phyloP scores from a whole-genome alignment of 148 eudicot species.

The Diospyros lotus region DNA sequence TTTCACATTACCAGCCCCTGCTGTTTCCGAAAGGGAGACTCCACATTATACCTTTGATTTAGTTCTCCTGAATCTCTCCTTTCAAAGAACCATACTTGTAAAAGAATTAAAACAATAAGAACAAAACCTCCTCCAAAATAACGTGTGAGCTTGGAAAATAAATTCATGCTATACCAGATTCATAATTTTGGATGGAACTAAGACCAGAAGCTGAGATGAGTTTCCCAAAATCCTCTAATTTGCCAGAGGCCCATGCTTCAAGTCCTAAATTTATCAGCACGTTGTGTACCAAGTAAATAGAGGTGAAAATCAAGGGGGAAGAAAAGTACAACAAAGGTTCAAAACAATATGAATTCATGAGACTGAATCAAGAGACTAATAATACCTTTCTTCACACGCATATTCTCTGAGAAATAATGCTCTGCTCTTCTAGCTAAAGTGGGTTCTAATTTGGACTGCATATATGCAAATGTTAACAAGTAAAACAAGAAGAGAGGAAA shows the following conservation, averaged over 20 bases:
- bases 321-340: not conserved
- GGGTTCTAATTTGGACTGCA: constrained; percentile 68
- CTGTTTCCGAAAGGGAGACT: not conserved
- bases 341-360: constrained; percentile 2
- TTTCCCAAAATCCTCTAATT: constrained; percentile 78
- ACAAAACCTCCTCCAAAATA: not conserved
- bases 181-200: constrained; percentile 92
- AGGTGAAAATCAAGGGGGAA: not conserved
- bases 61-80: not conserved
- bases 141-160: not conserved
- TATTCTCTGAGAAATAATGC: constrained; percentile 91
- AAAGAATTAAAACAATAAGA: not conserved
- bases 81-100: not conserved
- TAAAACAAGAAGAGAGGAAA: not conserved
- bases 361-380: not conserved
- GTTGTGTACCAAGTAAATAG: constrained; percentile 6
- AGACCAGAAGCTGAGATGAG: constrained; percentile 82
- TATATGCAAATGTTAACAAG: not conserved
- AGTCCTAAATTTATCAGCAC: constrained; percentile 41
- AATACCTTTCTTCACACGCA: constrained; percentile 69
- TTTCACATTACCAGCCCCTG: not conserved
- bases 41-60: too few relatives aligned
- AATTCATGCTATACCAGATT: constrained; percentile 56
- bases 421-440: constrained; percentile 84
- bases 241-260: constrained; percentile 90